Evolutionary conservation across 441 rosid species (phyloP).

Genomic region (Jatropha podagrica): DNA sequence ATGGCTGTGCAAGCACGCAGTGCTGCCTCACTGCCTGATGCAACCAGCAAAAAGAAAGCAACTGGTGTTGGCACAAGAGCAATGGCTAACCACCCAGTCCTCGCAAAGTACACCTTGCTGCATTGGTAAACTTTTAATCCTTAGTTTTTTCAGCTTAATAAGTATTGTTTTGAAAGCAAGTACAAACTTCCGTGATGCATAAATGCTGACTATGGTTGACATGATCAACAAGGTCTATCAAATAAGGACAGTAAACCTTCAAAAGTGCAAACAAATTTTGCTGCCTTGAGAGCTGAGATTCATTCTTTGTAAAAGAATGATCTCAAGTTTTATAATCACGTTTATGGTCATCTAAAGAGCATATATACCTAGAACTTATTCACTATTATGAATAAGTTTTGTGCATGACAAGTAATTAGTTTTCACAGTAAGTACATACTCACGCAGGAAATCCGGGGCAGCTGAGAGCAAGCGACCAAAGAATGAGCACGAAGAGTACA

Average conservation of each 20-base stretch:
- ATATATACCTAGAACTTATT: neutral
- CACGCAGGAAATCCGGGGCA: constrained; percentile 73
- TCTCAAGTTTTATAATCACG: neutral
- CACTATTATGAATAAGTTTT: neutral
- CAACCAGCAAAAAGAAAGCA: constrained; percentile 58
- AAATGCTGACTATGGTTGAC: neutral
- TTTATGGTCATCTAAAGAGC: neutral
- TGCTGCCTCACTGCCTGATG: constrained; percentile 43
- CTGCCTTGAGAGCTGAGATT: neutral
- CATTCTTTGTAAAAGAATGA: neutral
- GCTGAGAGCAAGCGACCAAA: constrained; percentile 80
- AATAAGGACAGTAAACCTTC: neutral
- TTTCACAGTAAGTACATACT: constrained; percentile 44
- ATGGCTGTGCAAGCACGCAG: constrained; percentile 39
- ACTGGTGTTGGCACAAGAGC: constrained; percentile 67
- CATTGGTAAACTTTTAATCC: constrained; percentile 23
- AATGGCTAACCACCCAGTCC: constrained; percentile 81
- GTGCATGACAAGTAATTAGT: neutral
- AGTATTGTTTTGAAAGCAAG: neutral
- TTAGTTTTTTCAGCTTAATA: constrained; percentile 7
- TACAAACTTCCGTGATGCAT: neutral
- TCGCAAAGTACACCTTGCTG: constrained; percentile 69
- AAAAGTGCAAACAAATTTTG: neutral
- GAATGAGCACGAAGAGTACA: constrained; percentile 83
- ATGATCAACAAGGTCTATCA: neutral